phyloP scores from a whole-genome alignment of 192 early-diverging fungal species.

The Chytriomyces sp. region DNA sequence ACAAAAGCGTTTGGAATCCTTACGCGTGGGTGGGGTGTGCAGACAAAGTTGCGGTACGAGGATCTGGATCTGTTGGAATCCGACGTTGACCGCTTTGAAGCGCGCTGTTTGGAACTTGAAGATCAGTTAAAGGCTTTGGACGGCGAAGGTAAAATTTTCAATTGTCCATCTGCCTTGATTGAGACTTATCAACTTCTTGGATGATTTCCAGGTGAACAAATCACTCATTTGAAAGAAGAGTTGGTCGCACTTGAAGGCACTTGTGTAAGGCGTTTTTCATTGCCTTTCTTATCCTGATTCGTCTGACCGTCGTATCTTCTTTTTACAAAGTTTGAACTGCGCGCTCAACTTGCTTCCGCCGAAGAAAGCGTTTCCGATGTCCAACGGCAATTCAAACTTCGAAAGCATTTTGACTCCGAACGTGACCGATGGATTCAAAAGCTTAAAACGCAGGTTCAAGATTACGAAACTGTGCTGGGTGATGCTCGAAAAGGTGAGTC shows the following conservation, averaged over 20 bases:
- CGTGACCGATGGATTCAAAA: constrained; percentile 30
- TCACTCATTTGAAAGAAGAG: not conserved
- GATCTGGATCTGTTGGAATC: not conserved
- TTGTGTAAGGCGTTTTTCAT: constrained; percentile 6
- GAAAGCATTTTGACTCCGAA: constrained; percentile 34
- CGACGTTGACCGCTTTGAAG: not conserved
- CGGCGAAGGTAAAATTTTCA: not conserved
- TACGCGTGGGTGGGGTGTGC: not conserved
- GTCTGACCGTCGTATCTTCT: not conserved
- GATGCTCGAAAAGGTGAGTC: constrained; percentile 16
- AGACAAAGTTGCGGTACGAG: not conserved
- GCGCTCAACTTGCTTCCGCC: constrained; percentile 1
- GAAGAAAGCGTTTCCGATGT: constrained; percentile 14
- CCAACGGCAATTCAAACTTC: constrained; percentile 23
- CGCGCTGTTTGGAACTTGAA: not conserved
- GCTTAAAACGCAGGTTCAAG: not conserved
- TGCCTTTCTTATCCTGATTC: not conserved
- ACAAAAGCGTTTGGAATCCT: not conserved
- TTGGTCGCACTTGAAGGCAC: not conserved
- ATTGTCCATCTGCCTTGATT: too few species aligned
- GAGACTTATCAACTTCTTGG: too few species aligned
- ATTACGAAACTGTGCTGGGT: not conserved
- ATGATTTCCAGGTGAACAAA: not conserved
- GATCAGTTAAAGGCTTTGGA: not conserved
- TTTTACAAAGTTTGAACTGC: not conserved